Evolutionary conservation across 768 basidiomycete genomes (phyloP), one percentile per base, ranked within the genome.

Genomic region (Mrakia frigida): DNA sequence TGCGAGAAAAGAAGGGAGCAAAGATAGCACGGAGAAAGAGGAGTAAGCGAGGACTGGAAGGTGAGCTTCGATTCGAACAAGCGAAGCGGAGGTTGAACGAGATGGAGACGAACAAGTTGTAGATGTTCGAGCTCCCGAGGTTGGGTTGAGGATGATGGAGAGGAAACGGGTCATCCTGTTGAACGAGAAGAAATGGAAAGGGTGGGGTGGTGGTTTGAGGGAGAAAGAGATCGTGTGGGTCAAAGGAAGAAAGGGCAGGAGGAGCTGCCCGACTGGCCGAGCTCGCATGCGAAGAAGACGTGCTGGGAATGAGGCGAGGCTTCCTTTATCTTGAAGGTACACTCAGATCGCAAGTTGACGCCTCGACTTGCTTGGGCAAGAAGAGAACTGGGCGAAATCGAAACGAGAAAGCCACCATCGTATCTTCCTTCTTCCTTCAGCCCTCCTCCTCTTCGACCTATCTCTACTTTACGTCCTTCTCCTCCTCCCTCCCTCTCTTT

Each of bases 91-190:
- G 39, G 11, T 41, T 5, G 39, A 11, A 41, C n/a, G n/a, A 18
- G 61, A 21, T 4, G 18, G 14, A 41, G 6, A 68, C 65, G 65
- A 16, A 68, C 65, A 74, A 11, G 18, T 28, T 1, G 28, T 2
- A 13, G 73, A 43, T 0, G 28, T 16, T 18, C 33, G 39, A 14
- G 43, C 18, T 16, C 73, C 73, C 11, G 73, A 46, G 28, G 41
- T 33, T 1, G 73, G 73, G 46, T 74, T 74, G 16, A 74, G 43
- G 33, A 74, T 28, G 73, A 74, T 33, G 61, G 65, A 39, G 6
- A 68, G 39, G 10, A 39, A 68, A 0, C 65, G 65, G 39, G 65
- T 18, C 25, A 68, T 35, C 25, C 39, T 43, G 3, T 18, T 25
- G 10, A 16, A 28, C 35, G 35, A n/a, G 14, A 39, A 28, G 23